Percentiles rank a stretch among this genome's conserved stretches.
Conservation (phyloP, 164 flowering plant genomes). For the Nymphaea thermarum region DNA sequence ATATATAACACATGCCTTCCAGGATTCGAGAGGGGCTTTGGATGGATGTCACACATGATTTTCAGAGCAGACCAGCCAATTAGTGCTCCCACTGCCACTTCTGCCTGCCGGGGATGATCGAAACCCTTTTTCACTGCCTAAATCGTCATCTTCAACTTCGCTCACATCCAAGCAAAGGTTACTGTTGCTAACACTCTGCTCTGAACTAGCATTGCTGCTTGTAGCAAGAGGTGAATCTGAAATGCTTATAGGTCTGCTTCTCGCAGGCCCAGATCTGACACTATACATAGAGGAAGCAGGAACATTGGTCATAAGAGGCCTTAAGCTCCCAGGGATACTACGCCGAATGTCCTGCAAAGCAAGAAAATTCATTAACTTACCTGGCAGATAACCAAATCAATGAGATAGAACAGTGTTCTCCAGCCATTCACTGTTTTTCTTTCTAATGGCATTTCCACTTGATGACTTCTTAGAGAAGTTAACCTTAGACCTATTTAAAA, state of each 20-base stretch:
- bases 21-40: no score
- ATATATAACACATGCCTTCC: neutral
- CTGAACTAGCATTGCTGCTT: conserved; percentile 88
- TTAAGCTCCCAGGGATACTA: conserved; percentile 51
- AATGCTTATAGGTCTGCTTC: conserved; percentile 42
- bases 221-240: conserved; percentile 86
- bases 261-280: conserved; percentile 61
- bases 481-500: no score
- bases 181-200: conserved; percentile 55
- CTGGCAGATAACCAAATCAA: neutral
- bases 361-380: neutral
- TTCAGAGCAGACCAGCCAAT: neutral
- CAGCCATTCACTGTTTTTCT: neutral
- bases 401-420: neutral
- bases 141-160: conserved; percentile 38
- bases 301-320: conserved; percentile 61
- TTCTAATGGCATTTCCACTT: no score
- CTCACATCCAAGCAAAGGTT: conserved; percentile 32
- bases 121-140: conserved; percentile 37
- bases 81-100: neutral
- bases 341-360: conserved; percentile 62
- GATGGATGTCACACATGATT: neutral
- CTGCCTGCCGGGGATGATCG: conserved; percentile 41
- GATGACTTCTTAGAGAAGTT: no score
- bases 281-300: conserved; percentile 88